phyloP scores from a whole-genome alignment of 257 asterid genomes.

The Przewalskia tangutica region DNA sequence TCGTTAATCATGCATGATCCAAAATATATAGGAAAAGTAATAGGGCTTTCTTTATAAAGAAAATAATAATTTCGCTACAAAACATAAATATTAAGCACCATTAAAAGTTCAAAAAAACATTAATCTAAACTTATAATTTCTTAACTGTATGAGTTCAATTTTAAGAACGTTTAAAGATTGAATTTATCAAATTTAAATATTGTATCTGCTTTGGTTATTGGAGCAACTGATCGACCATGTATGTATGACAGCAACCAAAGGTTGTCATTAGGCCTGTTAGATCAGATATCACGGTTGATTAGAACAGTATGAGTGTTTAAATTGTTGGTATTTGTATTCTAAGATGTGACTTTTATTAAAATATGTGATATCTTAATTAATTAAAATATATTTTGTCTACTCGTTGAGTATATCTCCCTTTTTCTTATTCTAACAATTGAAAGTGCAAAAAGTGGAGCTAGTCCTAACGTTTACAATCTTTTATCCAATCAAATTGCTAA shows the following conservation, averaged over 20 bases:
- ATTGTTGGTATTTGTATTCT: background rate
- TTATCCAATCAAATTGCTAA: slow-evolving; percentile 2
- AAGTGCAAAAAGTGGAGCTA: background rate
- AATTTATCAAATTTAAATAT: background rate
- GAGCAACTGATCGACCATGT: background rate
- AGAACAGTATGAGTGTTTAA: no score
- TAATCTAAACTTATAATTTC: no score
- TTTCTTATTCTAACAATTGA: background rate
- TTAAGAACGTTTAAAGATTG: background rate
- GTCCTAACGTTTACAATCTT: background rate
- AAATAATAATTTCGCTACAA: background rate
- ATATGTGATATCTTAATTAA: background rate
- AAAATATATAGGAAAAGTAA: background rate
- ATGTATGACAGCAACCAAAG: background rate
- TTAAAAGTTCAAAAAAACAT: no score
- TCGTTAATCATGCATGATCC: background rate
- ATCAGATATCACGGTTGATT: no score
- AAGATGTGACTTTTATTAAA: background rate
- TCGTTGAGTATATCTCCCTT: background rate
- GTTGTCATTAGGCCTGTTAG: background rate
- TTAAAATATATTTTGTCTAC: background rate
- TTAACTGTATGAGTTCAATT: background rate
- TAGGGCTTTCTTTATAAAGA: background rate
- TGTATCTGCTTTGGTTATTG: background rate
- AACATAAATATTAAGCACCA: no score